phyloP scores from a whole-genome alignment of 2,329 filamentous ascomycete species.

The Taxawa tesnikishii region DNA sequence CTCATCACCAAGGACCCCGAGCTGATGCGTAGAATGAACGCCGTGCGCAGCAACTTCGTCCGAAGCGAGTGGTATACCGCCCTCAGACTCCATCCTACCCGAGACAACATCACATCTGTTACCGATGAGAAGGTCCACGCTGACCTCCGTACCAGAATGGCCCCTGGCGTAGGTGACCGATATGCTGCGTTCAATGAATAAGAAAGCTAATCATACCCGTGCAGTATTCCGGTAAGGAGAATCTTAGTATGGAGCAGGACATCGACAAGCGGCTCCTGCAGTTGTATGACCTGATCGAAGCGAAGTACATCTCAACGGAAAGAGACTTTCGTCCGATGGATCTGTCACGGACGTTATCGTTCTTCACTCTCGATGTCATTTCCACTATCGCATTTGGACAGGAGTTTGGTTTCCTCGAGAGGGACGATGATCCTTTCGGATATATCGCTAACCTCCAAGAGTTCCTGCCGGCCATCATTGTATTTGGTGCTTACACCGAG shows the following conservation, averaged over 20 bases:
- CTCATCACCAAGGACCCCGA: slow-evolving; percentile 25
- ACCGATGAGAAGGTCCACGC: slow-evolving; percentile 25
- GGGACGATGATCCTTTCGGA: slow-evolving; percentile 35
- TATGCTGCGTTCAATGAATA: too few species aligned
- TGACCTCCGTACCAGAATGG: slow-evolving; percentile 23
- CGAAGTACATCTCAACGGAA: slow-evolving; percentile 21
- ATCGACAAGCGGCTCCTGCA: slow-evolving; percentile 23
- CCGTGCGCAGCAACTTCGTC: slow-evolving; percentile 22
- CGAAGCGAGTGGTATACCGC: slow-evolving; percentile 24
- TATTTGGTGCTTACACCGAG: slow-evolving; percentile 31
- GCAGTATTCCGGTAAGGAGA: slow-evolving; percentile 27
- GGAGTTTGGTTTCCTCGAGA: slow-evolving; percentile 37
- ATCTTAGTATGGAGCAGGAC: slow-evolving; percentile 21
- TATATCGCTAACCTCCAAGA: slow-evolving; percentile 34
- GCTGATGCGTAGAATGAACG: slow-evolving; percentile 24
- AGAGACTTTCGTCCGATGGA: slow-evolving; percentile 21
- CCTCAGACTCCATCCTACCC: slow-evolving; percentile 24
- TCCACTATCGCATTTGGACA: slow-evolving; percentile 29
- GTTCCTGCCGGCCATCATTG: slow-evolving; percentile 31
- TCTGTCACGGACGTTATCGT: slow-evolving; percentile 21
- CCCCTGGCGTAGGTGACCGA: slow-evolving; percentile 15
- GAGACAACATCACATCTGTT: slow-evolving; percentile 26
- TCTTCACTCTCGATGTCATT: slow-evolving; percentile 30
- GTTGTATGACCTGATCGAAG: slow-evolving; percentile 19
- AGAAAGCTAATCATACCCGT: not conserved